A percentile compares a stretch with the other conserved stretches of the same genome.
Conservation (phyloP, 2,329 filamentous ascomycete genomes). For the Colletotrichum sp. region DNA sequence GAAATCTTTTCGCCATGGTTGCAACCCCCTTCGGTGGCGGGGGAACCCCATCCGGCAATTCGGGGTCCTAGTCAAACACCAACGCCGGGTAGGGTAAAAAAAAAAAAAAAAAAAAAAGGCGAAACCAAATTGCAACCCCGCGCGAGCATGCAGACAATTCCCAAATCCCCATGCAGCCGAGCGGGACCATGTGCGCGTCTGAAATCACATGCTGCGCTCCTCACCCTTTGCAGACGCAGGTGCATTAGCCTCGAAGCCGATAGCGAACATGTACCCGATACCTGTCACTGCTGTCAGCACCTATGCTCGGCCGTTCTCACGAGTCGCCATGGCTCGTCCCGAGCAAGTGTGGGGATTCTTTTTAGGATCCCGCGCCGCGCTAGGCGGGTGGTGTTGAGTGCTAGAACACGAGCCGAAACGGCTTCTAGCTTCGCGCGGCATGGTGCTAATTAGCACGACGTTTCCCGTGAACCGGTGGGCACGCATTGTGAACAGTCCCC, state of each 20-base stretch:
- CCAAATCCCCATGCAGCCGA: neutral
- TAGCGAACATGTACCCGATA: conserved; percentile 10
- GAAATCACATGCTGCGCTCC: conserved; percentile 10
- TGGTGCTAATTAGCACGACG: neutral
- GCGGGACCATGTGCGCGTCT: neutral
- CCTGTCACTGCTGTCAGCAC: neutral
- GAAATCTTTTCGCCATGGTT: too few species aligned
- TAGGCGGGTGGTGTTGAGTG: neutral
- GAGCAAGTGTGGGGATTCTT: neutral
- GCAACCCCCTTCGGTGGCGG: too few species aligned
- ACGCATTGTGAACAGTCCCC: neutral
- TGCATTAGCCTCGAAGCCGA: conserved; percentile 4
- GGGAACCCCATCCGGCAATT: too few species aligned
- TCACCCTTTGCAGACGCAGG: neutral
- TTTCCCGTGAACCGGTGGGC: neutral
- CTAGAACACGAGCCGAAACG: neutral
- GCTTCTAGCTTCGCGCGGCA: neutral
- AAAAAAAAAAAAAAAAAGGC: too few species aligned
- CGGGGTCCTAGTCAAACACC: too few species aligned
- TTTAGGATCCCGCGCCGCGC: neutral
- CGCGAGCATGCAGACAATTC: neutral
- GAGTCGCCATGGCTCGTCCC: conserved; percentile 1
- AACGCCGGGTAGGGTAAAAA: too few species aligned
- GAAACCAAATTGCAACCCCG: neutral
- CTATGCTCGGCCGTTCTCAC: neutral